Evolutionary conservation across 1,139 yeast genomes (phyloP).

Genomic region (Geotrichum bryndzae): DNA sequence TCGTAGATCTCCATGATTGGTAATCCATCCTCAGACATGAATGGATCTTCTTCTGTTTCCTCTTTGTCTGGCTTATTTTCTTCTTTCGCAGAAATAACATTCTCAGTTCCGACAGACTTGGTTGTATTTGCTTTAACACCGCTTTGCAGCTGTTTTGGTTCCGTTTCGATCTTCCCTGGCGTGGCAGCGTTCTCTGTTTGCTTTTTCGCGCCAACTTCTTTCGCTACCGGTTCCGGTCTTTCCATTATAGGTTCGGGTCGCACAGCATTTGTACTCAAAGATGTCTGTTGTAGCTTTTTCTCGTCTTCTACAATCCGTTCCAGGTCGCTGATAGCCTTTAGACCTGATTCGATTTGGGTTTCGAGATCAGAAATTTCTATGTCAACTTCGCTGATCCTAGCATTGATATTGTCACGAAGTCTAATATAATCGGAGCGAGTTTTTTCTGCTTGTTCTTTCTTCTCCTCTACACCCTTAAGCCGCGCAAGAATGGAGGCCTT

Average conservation of each 20-base stretch:
- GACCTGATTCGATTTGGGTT: slow-evolving; percentile 43
- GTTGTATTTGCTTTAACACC: neutral
- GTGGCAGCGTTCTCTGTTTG: neutral
- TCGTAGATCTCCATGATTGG: slow-evolving; percentile 81
- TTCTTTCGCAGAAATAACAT: neutral
- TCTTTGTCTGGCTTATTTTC: slow-evolving; percentile 23
- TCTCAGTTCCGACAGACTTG: neutral
- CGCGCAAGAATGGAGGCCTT: slow-evolving; percentile 1
- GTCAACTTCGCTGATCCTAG: slow-evolving; percentile 49
- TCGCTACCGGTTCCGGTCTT: neutral
- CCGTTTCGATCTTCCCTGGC: neutral
- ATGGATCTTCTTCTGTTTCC: slow-evolving; percentile 18
- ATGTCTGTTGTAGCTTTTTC: slow-evolving; percentile 1
- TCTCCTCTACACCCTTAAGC: slow-evolving; percentile 8
- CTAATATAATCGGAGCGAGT: slow-evolving; percentile 4
- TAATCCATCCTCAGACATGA: slow-evolving; percentile 41
- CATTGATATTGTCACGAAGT: slow-evolving; percentile 33
- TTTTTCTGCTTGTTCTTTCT: slow-evolving; percentile 5
- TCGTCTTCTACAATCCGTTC: slow-evolving; percentile 18
- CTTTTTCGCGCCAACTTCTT: neutral
- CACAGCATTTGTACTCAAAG: neutral
- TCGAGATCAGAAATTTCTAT: slow-evolving; percentile 40
- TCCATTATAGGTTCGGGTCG: neutral
- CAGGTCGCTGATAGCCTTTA: slow-evolving; percentile 37
- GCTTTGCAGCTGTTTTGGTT: neutral